Conservation (phyloP, 441 rosid species). For the Populus hybrid region DNA sequence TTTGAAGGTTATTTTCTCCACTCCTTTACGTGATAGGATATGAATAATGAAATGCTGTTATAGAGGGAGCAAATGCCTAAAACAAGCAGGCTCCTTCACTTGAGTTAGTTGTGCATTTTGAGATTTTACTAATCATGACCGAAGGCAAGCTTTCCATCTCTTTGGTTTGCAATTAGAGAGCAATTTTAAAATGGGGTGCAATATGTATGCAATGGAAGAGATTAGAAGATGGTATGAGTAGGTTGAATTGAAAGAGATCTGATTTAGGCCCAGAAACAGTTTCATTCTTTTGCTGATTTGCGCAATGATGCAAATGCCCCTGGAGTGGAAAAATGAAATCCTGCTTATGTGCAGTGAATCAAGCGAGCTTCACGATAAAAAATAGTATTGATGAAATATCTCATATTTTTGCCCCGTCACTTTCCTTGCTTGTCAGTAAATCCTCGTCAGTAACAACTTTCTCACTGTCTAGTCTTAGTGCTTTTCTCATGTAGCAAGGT, state of each 20-base stretch:
- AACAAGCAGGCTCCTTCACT: neutral
- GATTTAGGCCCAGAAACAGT: neutral
- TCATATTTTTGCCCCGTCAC: neutral
- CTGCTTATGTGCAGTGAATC: neutral
- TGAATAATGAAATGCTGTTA: neutral
- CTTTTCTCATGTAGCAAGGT: neutral
- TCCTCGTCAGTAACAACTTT: neutral
- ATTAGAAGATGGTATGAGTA: neutral
- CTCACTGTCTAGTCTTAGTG: neutral
- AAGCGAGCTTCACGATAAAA: neutral
- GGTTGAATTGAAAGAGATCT: neutral
- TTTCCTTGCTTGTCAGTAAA: neutral
- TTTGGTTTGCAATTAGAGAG: neutral
- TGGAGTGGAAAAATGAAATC: neutral
- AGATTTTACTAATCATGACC: neutral
- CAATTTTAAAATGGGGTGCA: neutral
- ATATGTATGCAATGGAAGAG: neutral
- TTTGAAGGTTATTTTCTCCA: neutral
- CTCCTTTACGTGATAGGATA: neutral
- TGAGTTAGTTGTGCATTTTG: neutral
- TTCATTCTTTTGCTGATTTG: neutral
- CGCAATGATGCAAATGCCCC: neutral
- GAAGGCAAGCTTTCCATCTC: neutral
- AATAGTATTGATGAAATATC: neutral
- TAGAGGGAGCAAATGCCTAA: neutral